Conservation (phyloP, 257 asterid species). For the Solanum medicagineum region DNA sequence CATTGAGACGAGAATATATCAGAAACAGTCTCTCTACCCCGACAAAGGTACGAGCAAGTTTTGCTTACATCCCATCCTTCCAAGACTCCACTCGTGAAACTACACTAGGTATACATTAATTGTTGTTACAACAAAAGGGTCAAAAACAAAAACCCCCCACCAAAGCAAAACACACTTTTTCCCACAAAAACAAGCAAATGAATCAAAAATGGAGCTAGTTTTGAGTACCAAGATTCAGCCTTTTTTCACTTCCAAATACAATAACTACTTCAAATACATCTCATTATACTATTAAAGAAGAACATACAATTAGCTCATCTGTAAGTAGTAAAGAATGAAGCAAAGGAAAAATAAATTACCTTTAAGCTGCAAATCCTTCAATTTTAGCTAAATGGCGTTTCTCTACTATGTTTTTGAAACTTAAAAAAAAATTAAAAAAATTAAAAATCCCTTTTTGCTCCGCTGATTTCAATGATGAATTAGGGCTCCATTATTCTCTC, state of each 20-base stretch:
- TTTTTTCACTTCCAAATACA: not conserved
- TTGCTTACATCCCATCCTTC: too few species aligned
- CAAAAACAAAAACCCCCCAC: not conserved
- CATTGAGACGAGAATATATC: not conserved
- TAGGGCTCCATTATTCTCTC: not conserved
- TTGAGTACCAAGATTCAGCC: not conserved
- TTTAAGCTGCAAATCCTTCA: not conserved
- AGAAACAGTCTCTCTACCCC: not conserved
- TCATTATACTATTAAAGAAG: not conserved
- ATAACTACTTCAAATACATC: not conserved
- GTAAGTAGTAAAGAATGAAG: not conserved
- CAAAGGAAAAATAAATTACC: not conserved
- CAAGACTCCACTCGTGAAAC: not conserved
- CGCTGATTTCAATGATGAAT: not conserved
- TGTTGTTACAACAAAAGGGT: not conserved
- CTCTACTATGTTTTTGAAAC: not conserved
- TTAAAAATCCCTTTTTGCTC: not conserved
- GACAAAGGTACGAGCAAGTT: too few species aligned
- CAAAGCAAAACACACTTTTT: not conserved
- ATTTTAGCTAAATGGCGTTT: not conserved
- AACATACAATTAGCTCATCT: not conserved
- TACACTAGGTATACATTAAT: rapidly evolving
- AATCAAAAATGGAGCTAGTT: not conserved
- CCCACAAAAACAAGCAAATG: not conserved
- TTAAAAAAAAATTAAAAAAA: not conserved